Evolutionary conservation across 1,139 yeast genomes (phyloP).

Genomic region (Debaryomycetaceae sp.): DNA sequence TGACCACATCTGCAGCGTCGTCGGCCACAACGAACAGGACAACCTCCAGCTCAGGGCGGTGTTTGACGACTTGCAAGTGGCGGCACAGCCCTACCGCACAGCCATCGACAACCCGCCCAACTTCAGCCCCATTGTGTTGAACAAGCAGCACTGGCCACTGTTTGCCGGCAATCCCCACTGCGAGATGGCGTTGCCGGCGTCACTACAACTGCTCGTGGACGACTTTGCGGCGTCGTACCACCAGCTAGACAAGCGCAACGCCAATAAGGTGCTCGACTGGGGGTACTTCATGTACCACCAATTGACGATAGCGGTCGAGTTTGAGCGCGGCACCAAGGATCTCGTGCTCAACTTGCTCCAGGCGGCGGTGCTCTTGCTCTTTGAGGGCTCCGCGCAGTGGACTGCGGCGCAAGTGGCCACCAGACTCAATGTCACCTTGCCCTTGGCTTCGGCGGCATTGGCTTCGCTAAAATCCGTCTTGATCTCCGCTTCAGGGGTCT

Average conservation of each 20-base stretch:
- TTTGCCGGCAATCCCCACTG: slow-evolving; percentile 25
- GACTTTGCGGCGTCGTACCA: slow-evolving; percentile 16
- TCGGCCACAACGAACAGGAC: slow-evolving; percentile 37
- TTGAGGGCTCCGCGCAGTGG: slow-evolving; percentile 17
- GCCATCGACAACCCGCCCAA: slow-evolving; percentile 12
- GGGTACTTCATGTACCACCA: slow-evolving; percentile 32
- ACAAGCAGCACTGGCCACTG: slow-evolving; percentile 39
- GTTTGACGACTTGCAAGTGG: slow-evolving; percentile 36
- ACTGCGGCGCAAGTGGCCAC: slow-evolving; percentile 17
- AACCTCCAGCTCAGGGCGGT: slow-evolving; percentile 25
- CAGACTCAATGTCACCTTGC: slow-evolving; percentile 23
- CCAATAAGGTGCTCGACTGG: slow-evolving; percentile 27
- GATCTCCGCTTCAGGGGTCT: slow-evolving; percentile 7
- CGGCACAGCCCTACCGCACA: not conserved
- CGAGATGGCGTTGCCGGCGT: slow-evolving; percentile 16
- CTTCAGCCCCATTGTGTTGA: slow-evolving; percentile 32
- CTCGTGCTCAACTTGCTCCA: slow-evolving; percentile 35
- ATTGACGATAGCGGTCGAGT: slow-evolving; percentile 24
- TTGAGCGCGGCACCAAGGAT: slow-evolving; percentile 29
- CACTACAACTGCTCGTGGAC: slow-evolving; percentile 13
- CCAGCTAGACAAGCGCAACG: slow-evolving; percentile 12
- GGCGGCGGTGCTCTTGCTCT: slow-evolving; percentile 30
- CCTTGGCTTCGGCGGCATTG: slow-evolving; percentile 24
- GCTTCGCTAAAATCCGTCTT: slow-evolving; percentile 18
- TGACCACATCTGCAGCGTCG: slow-evolving; percentile 19